phyloP scores from a whole-genome alignment of 345 rosid genomes.

The Mallotus nudiflorus region DNA sequence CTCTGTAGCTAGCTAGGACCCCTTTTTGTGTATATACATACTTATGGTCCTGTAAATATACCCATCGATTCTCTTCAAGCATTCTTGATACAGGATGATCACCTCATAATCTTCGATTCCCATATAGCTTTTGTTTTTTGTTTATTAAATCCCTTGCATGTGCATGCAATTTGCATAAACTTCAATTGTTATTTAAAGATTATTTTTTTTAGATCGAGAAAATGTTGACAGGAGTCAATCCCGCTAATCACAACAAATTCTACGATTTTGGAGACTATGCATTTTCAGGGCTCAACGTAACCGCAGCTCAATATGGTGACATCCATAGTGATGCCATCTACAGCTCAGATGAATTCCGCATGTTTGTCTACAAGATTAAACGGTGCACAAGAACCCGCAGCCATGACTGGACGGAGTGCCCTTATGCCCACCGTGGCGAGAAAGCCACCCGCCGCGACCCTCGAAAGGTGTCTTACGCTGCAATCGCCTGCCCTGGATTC shows the following conservation, averaged over 20 bases:
- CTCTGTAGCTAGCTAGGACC: too few species aligned
- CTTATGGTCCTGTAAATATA: too few species aligned
- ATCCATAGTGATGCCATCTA: conserved; percentile 13
- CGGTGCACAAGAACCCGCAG: conserved; percentile 25
- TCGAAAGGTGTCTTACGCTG: conserved; percentile 9
- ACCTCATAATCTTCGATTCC: too few species aligned
- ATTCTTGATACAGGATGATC: too few species aligned
- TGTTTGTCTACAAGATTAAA: conserved; percentile 32
- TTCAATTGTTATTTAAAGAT: background rate
- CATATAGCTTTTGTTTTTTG: too few species aligned
- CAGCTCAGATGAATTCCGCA: conserved; percentile 32
- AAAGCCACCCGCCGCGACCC: conserved; percentile 35
- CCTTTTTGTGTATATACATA: too few species aligned
- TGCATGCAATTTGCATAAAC: conserved; percentile 6
- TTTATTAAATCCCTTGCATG: background rate
- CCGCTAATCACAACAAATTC: conserved; percentile 1
- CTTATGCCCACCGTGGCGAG: conserved; percentile 34
- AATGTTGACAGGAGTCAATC: conserved; percentile 31
- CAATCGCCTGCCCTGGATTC: conserved; percentile 28
- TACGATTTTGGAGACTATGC: conserved; percentile 36
- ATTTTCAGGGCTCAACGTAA: conserved; percentile 24
- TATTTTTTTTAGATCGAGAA: background rate
- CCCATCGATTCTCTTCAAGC: too few species aligned
- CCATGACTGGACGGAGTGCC: conserved; percentile 39
- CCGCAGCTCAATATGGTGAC: background rate